Conservation (phyloP, 768 basidiomycete species). For the Cubamyces lactineus region DNA sequence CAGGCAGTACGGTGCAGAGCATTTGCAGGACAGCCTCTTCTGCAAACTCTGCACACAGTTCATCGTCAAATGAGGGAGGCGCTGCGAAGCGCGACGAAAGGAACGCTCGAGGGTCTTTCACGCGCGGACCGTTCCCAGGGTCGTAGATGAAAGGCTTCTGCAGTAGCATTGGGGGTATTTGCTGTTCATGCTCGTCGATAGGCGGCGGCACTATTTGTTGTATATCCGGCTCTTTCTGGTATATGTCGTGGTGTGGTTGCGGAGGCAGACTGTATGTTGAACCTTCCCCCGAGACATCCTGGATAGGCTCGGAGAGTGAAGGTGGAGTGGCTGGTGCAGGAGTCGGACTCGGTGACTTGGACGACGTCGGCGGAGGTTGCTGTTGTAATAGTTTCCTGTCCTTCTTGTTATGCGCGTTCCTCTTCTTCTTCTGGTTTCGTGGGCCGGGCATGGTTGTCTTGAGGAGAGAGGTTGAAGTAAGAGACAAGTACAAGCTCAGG, state of each 20-base stretch:
- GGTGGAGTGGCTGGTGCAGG: no score
- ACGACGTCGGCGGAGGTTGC: conserved; percentile 5
- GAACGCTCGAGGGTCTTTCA: conserved; percentile 68
- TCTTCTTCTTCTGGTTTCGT: conserved; percentile 54
- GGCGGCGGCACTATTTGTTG: not conserved
- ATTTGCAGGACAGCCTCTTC: conserved; percentile 76
- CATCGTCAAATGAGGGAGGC: conserved; percentile 62
- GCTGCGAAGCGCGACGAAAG: conserved; percentile 69
- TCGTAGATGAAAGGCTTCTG: conserved; percentile 67
- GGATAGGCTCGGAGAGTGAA: not conserved
- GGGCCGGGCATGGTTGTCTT: conserved; percentile 59
- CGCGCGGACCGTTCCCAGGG: conserved; percentile 79
- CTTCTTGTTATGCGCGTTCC: conserved; percentile 39
- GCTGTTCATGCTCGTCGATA: not conserved
- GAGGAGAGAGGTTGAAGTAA: not conserved
- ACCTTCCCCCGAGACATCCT: not conserved
- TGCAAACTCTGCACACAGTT: conserved; percentile 76
- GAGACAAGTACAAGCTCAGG: not conserved
- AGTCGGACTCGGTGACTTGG: conserved; percentile 11
- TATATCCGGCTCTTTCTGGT: not conserved
- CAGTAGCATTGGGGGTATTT: conserved; percentile 26
- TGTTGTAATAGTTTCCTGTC: conserved; percentile 32
- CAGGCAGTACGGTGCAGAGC: conserved; percentile 67
- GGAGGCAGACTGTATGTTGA: not conserved
- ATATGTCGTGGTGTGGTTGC: not conserved